These are phyloP conservation scores for Linnemannia zychae DNA, from an alignment of 192 early-diverging fungal species.

Conservation along the genomic window DNA sequence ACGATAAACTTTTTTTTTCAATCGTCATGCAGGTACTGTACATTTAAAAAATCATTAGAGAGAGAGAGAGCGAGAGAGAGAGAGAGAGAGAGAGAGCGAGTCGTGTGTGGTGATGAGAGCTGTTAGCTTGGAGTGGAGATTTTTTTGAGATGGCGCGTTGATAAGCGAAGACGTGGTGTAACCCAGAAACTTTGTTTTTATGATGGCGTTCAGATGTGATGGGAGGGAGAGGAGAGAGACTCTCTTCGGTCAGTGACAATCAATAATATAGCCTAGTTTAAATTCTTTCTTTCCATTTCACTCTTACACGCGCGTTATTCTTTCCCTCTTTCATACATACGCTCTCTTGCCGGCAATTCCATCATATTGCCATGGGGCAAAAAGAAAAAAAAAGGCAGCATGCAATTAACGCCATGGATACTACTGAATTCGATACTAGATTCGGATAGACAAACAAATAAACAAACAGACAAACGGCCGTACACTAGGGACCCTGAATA, in stretches of 20 bases:
- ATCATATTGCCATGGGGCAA: too few species aligned
- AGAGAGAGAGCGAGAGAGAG: too few species aligned
- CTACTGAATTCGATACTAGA: not conserved
- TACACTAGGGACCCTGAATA: not conserved
- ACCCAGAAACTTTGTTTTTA: not conserved
- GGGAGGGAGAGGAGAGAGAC: too few species aligned
- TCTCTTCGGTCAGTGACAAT: not conserved
- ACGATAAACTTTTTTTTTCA: slow-evolving; percentile 28
- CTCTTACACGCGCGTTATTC: not conserved
- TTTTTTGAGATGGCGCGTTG: not conserved
- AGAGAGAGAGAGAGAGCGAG: not conserved
- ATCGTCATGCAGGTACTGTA: slow-evolving; percentile 5
- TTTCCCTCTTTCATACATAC: too few species aligned
- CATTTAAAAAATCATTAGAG: not conserved
- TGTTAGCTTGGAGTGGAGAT: not conserved
- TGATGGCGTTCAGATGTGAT: not conserved
- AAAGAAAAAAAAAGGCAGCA: not conserved
- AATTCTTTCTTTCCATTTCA: not conserved
- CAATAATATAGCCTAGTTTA: not conserved
- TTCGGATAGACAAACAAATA: not conserved
- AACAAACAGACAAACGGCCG: not conserved
- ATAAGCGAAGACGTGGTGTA: not conserved
- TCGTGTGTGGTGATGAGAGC: slow-evolving; percentile 7
- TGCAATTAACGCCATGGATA: not conserved
- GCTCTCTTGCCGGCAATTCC: too few species aligned